Percentiles rank a stretch among this genome's conserved stretches.
phyloP scores from a whole-genome alignment of 306 rosid genomes.

The Canavalia gladiata region DNA sequence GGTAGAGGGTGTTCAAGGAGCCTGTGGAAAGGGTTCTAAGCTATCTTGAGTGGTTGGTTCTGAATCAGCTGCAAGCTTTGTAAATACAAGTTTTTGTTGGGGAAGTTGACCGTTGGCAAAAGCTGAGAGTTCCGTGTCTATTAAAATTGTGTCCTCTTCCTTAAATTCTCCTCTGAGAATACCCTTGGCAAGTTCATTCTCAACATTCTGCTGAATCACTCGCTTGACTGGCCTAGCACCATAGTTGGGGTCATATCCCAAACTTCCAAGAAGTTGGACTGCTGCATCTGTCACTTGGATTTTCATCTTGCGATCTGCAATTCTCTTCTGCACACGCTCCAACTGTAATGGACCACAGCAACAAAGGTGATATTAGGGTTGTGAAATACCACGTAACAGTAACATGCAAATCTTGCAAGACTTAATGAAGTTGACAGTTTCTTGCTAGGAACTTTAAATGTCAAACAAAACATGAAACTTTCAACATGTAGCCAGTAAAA shows the following conservation, averaged over 20 bases:
- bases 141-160: slow-evolving; percentile 74
- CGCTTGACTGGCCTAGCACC: slow-evolving; percentile 98
- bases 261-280: slow-evolving; percentile 79
- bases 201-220: slow-evolving; percentile 93
- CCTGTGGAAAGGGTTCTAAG: slow-evolving; percentile 59
- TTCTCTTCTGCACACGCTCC: slow-evolving; percentile 88
- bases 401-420: not conserved
- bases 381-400: not conserved
- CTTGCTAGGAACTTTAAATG: slow-evolving; percentile 6
- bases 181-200: slow-evolving; percentile 95
- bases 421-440: not conserved
- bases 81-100: slow-evolving; percentile 79
- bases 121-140: slow-evolving; percentile 84
- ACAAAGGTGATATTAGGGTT: not conserved
- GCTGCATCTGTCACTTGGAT: slow-evolving; percentile 82
- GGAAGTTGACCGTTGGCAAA: slow-evolving; percentile 84
- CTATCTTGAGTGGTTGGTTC: slow-evolving; percentile 54
- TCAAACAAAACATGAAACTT: not conserved
- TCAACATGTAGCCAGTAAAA: not conserved
- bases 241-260: slow-evolving; percentile 93
- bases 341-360: slow-evolving; percentile 40
- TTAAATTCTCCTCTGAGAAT: slow-evolving; percentile 90
- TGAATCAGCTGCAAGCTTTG: slow-evolving; percentile 55
- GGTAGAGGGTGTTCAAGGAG: slow-evolving; percentile 44
- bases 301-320: slow-evolving; percentile 86